Base-by-base conservation (phyloP, 2,329 filamentous ascomycete species). In the Cordyceps cateniannulata region DNA sequence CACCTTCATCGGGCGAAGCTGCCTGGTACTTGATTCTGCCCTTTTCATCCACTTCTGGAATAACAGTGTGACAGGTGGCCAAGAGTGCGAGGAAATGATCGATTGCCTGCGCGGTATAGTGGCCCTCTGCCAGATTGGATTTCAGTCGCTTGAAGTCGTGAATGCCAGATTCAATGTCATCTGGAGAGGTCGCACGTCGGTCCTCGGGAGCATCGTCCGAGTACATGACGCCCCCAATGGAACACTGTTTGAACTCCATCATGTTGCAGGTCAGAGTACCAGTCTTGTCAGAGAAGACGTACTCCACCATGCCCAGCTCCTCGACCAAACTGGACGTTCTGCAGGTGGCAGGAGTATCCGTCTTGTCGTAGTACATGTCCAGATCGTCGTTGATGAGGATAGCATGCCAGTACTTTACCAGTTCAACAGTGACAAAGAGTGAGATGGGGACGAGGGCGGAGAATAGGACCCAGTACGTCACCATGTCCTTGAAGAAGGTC, bases 341-440 rank as follows among this genome's bases (percentile, higher is more conserved):
- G 75, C 95, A 99, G 65, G 95, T 96, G 5, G 95, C 93, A 14
- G 95, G 92, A 0, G 93, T 99, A 69, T 99, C 93, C 1, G 88
- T 96, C 71, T 91, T 90, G 69, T 96, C 90, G 72, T 99, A 91
- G 76, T 99, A 99, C 68, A 99, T 99, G 71, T 99, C 95, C 61
- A 99, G 82, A 72, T 99, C 96, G 61, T 93, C 93, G 71, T 96
- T 96, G 74, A 99, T 99, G 64, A 99, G 84, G 68, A 95, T 95
- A n/a, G 91, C 95, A 66, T 96, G 93, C 80, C 89, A 96, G 72
- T 98, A 97, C 75, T 99, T 99, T 77, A 99, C 93, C 66, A 99
- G 83, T 76, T 99, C 95, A 57, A 99, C 87, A 0, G 95, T 99
- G 64, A 99, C 95, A 73, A 99, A 99, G 3, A 99, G 87, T 32